Conservation (phyloP, 768 basidiomycete species). For the Amanita subjunquillea region DNA sequence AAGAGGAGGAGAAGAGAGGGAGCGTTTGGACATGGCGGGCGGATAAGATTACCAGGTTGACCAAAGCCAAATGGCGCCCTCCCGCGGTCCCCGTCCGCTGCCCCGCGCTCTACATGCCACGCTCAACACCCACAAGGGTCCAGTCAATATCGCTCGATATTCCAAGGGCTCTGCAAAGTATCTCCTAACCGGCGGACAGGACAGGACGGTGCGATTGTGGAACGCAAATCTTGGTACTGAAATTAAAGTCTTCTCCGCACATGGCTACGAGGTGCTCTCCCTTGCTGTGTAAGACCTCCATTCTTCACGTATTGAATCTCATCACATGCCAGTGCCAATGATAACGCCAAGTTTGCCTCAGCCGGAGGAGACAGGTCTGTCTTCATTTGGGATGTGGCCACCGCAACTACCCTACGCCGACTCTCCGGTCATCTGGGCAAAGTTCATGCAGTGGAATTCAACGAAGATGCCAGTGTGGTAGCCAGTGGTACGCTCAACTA, state of each 20-base stretch:
- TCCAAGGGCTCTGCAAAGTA: conserved; percentile 85
- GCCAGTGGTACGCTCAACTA: conserved; percentile 60
- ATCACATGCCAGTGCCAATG: conserved; percentile 52
- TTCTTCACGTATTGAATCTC: not conserved
- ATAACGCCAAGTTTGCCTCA: conserved; percentile 91
- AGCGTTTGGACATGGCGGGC: conserved; percentile 37
- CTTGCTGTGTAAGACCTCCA: conserved; percentile 64
- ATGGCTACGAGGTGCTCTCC: conserved; percentile 93
- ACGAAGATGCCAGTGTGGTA: conserved; percentile 75
- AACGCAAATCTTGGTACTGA: conserved; percentile 81
- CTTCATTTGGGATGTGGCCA: conserved; percentile 92
- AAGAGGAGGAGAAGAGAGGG: conserved; percentile 35
- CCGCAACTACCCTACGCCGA: conserved; percentile 74
- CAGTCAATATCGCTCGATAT: conserved; percentile 87
- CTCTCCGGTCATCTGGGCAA: conserved; percentile 86
- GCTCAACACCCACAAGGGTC: conserved; percentile 63
- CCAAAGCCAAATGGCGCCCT: conserved; percentile 34
- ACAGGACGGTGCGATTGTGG: conserved; percentile 84
- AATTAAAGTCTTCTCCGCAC: conserved; percentile 84
- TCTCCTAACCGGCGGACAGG: conserved; percentile 87
- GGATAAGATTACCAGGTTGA: not conserved
- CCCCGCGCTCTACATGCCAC: conserved; percentile 55
- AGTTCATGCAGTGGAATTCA: conserved; percentile 86
- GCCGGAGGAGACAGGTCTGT: conserved; percentile 90
- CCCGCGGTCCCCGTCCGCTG: conserved; percentile 32